Base-by-base conservation (phyloP, 768 basidiomycete species). In the Rhodotorula kratochvilovae region DNA sequence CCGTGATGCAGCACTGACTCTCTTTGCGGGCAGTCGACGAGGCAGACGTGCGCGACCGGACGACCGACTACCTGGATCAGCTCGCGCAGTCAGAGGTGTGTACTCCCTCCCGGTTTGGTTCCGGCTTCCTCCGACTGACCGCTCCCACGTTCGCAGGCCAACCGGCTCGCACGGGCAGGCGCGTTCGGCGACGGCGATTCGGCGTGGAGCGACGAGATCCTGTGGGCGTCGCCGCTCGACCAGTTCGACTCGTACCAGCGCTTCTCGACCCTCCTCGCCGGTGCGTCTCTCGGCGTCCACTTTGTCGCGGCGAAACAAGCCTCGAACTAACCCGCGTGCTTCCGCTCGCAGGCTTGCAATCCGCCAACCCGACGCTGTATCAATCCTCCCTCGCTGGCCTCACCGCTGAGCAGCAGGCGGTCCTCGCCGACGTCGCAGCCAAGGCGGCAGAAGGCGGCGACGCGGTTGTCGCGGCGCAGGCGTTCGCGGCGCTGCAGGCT, bases 11-110 rank as follows among this genome's bases (percentile, higher is more conserved):
- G 60, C 29, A 48, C n/a, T 3, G 63, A 61, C 55, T 50, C 54
- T 72, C 29, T 25, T 25, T 36, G 3, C 19, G 15, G 19, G 35
- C 43, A 51, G 60, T 35, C 48, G 71, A 75, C 87, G 91, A 90
- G 45, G 69, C 63, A 78, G 92, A 94, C 79, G 90, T 92, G 25
- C 92, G 89, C 87, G 91, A 93, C 77, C 88, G 90, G 68, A 90
- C 92, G 76, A 91, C 90, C 15, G 90, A 89, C 13, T 94, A 92
- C 78, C 83, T 92, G 55, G 91, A 93, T 79, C 82, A 91, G 84
- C 85, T 94, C 45, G 91, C 90, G 13, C 86, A 86, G 75, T 89
- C 92, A 85, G 90, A 89, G 79, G 69, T 70, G 27, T 33, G 72
- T 29, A 17, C 19, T 27, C n/a, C n/a, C 16, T 5, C 45, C 3